Percentiles rank a stretch among this genome's conserved stretches.
Evolutionary conservation across 805 yeast genomes (phyloP).

Genomic region (Zygoascus flipseniorum): DNA sequence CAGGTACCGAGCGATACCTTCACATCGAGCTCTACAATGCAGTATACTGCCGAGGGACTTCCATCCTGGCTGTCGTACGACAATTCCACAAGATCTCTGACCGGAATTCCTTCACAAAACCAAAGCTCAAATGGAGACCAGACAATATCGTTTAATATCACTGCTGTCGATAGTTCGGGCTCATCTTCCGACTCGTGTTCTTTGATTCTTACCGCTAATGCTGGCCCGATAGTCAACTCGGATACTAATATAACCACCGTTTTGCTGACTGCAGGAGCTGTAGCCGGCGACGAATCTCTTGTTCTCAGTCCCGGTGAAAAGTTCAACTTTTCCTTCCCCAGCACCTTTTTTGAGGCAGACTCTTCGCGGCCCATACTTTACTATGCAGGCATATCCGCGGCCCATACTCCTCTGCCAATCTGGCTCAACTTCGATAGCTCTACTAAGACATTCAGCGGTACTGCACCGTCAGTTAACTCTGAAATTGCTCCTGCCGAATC

Average conservation of each 20-base stretch:
- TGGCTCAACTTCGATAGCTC: constrained; percentile 70
- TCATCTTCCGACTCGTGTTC: constrained; percentile 39
- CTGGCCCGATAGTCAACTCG: constrained; percentile 44
- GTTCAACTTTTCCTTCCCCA: constrained; percentile 58
- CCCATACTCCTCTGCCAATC: constrained; percentile 81
- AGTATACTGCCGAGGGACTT: constrained; percentile 47
- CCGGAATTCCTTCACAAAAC: constrained; percentile 51
- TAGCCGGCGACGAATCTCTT: constrained; percentile 68
- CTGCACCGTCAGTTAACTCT: constrained; percentile 81
- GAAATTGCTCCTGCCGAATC: constrained; percentile 77
- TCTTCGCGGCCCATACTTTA: constrained; percentile 41
- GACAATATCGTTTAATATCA: constrained; percentile 41
- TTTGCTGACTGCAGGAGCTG: constrained; percentile 56
- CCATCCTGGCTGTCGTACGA: constrained; percentile 83
- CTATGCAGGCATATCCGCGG: constrained; percentile 73
- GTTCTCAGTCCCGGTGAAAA: constrained; percentile 62
- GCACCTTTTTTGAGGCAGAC: constrained; percentile 41
- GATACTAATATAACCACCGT: constrained; percentile 41
- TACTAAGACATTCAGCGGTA: constrained; percentile 63
- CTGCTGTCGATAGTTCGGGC: constrained; percentile 59
- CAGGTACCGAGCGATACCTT: constrained; percentile 66
- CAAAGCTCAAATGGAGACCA: constrained; percentile 28
- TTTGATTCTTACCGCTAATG: constrained; percentile 49
- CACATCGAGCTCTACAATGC: constrained; percentile 35
- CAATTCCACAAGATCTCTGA: constrained; percentile 44